These are phyloP conservation scores for Orychophragmus violaceus DNA, from an alignment of 345 rosid species.

Conservation along the genomic window DNA sequence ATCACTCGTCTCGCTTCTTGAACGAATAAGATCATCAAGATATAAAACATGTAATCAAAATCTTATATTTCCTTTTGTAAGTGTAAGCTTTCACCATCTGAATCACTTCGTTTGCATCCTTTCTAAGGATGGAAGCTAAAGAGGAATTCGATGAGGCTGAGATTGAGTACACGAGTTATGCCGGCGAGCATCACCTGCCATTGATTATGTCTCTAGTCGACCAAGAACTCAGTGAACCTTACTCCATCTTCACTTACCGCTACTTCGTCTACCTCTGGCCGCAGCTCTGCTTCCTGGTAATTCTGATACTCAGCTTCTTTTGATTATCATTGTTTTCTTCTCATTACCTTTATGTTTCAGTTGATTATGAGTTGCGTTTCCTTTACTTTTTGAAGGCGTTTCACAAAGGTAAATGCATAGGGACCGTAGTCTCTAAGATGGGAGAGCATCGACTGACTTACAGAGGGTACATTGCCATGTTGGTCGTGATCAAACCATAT, in stretches of 20 bases:
- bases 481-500: slow-evolving; percentile 81
- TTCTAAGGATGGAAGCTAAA: slow-evolving; percentile 28
- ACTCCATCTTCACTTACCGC: slow-evolving; percentile 95
- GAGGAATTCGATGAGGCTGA: slow-evolving; percentile 55
- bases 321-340: too few species aligned
- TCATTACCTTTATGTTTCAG: background rate
- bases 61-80: background rate
- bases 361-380: background rate
- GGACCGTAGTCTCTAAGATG: slow-evolving; percentile 95
- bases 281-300: slow-evolving; percentile 88
- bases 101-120: too few species aligned
- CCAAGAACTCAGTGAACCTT: slow-evolving; percentile 94
- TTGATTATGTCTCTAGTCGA: slow-evolving; percentile 86
- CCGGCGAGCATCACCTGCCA: slow-evolving; percentile 89
- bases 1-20: too few species aligned
- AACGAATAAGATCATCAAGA: too few species aligned
- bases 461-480: slow-evolving; percentile 95
- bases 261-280: slow-evolving; percentile 99
- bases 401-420: slow-evolving; percentile 74
- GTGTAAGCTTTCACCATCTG: background rate
- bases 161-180: slow-evolving; percentile 75
- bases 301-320: too few species aligned
- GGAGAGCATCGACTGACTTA: slow-evolving; percentile 77
- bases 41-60: background rate
- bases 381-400: slow-evolving; percentile 47